Evolutionary conservation across 2,329 filamentous ascomycete genomes (phyloP), one percentile per base, ranked within the genome.

Genomic region (Hypoxylon sp.): DNA sequence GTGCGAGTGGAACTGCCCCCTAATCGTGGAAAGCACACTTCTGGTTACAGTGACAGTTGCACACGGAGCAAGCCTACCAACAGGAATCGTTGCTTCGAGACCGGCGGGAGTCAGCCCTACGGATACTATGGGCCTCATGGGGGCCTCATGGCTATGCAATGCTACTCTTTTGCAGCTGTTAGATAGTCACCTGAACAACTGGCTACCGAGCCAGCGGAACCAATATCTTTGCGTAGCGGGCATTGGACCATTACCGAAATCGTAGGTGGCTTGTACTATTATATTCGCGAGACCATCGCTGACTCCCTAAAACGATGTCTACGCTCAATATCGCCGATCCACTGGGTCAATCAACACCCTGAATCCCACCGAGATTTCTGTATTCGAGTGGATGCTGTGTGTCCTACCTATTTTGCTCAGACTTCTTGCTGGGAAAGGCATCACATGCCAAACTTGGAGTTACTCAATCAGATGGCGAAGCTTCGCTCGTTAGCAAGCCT

Each of bases 91-190:
- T 35, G 29, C n/a, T 48, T 52, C 32, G 21, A 24, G 10, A 55
- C 54, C 13, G 39, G 10, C 32, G 35, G 46, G 44, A 58, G 21
- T 68, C 65, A 70, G 65, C 65, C 68, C 65, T 65, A 65, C 35
- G 46, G 31, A 24, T 42, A 55, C 32, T 27, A 44, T 35, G 44
- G 46, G 50, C 37, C 57, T 24, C 21, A 59, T 42, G 56, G 42
- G 39, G 39, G 35, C 47, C 51, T 56, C 50, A 50, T 47, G 62
- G 64, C 64, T 65, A 68, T 62, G 61, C 64, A 60, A 55, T 64
- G 35, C 39, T 50, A 69, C 64, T 35, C 27, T 29, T 46, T 11
- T 37, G 52, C 60, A 63, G 55, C 46, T n/a, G 21, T 35, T 29
- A 46, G 31, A 24, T 29, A 27, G 47, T 68, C 61, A 61, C 61